Evolutionary conservation across 345 rosid genomes (phyloP).

Genomic region (Eucalyptus marginata): DNA sequence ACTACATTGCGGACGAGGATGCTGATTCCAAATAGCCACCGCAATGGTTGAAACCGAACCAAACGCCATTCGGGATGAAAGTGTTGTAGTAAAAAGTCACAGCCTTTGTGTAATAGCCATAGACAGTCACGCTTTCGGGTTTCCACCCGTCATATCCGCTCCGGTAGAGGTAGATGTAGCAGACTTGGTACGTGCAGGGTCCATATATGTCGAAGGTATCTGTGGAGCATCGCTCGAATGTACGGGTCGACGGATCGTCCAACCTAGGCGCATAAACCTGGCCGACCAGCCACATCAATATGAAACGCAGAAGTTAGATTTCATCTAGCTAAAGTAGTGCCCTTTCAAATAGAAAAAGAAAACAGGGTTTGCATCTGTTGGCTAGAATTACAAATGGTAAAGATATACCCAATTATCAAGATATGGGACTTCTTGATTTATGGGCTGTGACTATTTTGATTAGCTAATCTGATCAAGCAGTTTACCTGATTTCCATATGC

Average conservation of each 20-base stretch:
- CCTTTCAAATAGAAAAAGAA: neutral
- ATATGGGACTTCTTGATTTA: neutral
- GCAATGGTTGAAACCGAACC: conserved; percentile 49
- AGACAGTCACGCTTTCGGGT: conserved; percentile 39
- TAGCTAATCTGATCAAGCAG: neutral
- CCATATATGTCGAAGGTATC: conserved; percentile 49
- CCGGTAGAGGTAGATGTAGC: conserved; percentile 50
- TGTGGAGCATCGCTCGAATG: conserved; percentile 49
- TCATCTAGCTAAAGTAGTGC: neutral
- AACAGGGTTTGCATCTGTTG: neutral
- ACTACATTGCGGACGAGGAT: neutral
- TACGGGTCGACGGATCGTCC: conserved; percentile 32
- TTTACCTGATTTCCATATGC: conserved; percentile 58
- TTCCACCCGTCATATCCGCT: conserved; percentile 59
- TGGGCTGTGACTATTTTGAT: neutral
- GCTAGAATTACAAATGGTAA: no score
- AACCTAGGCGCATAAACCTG: conserved; percentile 45
- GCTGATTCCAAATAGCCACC: neutral
- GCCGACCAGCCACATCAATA: neutral
- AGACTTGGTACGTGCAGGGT: conserved; percentile 41
- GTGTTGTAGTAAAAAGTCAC: conserved; percentile 35
- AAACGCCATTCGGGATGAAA: conserved; percentile 38
- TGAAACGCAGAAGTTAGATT: neutral
- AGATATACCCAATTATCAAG: neutral
- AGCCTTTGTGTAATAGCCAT: conserved; percentile 22